Evolutionary conservation across 1,284 basidiomycete species (phyloP), one percentile per base, ranked within the genome.

Genomic region (Ustilago esculenta): DNA sequence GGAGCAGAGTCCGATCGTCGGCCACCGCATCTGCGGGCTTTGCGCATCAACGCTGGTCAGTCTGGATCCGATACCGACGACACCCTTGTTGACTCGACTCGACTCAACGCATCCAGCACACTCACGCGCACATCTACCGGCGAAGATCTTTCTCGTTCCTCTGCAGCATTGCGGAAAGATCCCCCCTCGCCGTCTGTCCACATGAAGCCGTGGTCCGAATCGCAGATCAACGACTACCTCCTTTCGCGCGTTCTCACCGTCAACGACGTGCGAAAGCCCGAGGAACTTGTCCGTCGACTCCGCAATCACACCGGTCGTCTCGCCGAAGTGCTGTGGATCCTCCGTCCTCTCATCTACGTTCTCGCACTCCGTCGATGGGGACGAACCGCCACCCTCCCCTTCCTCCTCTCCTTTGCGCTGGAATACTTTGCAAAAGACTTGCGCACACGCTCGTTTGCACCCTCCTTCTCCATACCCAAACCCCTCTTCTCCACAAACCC

Each of bases 221-320:
- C 67, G 33, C 72, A 80, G 42, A 67, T 77, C 37, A 76, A 81
- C 49, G 77, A 79, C 45, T 80, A 79, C 45, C 67, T 81, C 14
- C 65, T 80, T 36, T 71, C 72, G 8, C 64, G 72, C 24, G 77
- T 77, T 1, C 58, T 81, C 33, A 76, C 57, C 11, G 71, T 70
- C 39, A 76, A 76, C 41, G 80, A 81, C 41, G 73, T 81, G 11
- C 56, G 69, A 37, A 57, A 57, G 10, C 71, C 79, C 5, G 51
- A 68, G 21, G 67, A 74, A n/a, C 77, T 80, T n/a, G 78, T 80
- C 0, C 68, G 78, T 9, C 59, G 59, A 14, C 42, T 80, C 0
- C 53, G 57, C 40, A 61, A 51, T 17, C 52, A 52, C 4, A 50
- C 65, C 25, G 78, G 64, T 4, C 35, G 52, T 20, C 29, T 68